Evolutionary conservation across 108 stramenopile species (phyloP).

Genomic region (Cylindrotheca fusiformis): DNA sequence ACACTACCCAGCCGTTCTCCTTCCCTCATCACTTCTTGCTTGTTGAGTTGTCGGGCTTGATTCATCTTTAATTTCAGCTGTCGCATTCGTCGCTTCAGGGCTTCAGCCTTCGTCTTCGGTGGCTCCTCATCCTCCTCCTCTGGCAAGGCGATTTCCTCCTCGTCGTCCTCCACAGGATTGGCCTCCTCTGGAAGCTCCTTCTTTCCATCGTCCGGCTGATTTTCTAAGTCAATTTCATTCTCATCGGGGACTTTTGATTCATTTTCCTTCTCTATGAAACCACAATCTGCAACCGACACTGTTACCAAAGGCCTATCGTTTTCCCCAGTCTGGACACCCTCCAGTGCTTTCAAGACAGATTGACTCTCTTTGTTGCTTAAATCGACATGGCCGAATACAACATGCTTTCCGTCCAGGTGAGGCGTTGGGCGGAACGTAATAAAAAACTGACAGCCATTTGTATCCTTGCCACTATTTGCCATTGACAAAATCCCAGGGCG

Average conservation of each 20-base stretch:
- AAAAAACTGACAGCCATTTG: conserved; percentile 91
- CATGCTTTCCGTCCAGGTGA: conserved; percentile 91
- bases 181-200: conserved; percentile 9
- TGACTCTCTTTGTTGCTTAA: conserved; percentile 67
- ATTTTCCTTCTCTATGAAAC: conserved; percentile 35
- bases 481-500: conserved; percentile 71
- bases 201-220: conserved; percentile 22
- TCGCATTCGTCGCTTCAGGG: conserved; percentile 66
- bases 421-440: conserved; percentile 72
- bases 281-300: conserved; percentile 59
- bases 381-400: conserved; percentile 88
- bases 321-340: conserved; percentile 57
- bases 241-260: conserved; percentile 8
- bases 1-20: conserved; percentile 72
- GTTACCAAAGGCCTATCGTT: conserved; percentile 46
- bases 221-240: conserved; percentile 51
- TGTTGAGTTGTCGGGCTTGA: conserved; percentile 83
- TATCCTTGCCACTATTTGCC: conserved; percentile 88
- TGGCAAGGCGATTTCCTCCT: conserved; percentile 20
- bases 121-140: conserved; percentile 36
- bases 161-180: conserved; percentile 12
- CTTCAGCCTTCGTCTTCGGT: conserved; percentile 32
- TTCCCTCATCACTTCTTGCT: conserved; percentile 70
- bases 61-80: conserved; percentile 84
- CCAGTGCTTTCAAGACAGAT: conserved; percentile 68